Evolutionary conservation across 2,329 filamentous ascomycete genomes (phyloP), one percentile per base, ranked within the genome.

Genomic region (Aureobasidium melanogenum): DNA sequence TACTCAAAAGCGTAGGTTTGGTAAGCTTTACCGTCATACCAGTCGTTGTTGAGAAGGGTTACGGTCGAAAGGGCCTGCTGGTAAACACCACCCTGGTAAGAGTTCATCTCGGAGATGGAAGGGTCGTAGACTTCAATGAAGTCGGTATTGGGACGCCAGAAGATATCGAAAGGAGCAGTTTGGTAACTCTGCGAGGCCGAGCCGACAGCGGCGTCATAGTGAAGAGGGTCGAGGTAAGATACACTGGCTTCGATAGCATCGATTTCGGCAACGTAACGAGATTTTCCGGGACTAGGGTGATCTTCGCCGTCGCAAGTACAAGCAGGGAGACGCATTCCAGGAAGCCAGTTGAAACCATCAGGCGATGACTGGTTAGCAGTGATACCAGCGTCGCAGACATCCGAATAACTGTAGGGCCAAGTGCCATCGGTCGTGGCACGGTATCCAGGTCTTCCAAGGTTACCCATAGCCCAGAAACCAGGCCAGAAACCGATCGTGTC

Each of bases 401-500:
- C 80, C 65, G 84, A 79, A 69, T 89, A 89, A 66, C 84, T 88
- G 75, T 89, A 89, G 0, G 87, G 87, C 87, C 87, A 89, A 71
- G 88, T 78, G 5, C 87, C 87, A 64, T 89, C 86, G 0, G 86
- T 89, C 1, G 86, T 88, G 10, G 85, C 82, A 34, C 84, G 79
- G 71, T 88, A 88, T 14, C 87, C 87, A 28, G 87, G 84, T 65
- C 87, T 80, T 39, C 83, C 87, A 24, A 89, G 78, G 68, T 89
- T 89, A 5, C 87, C 87, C 84, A 89, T 88, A 0, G 85, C 79
- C 87, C 87, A 89, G 72, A 88, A 87, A 72, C 87, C 87, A 44
- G 87, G 87, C 87, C 87, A 89, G 73, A 89, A 87, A 62, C 87
- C 87, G 60, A 83, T 79, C 15, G 84, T 80, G 64, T 88, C 84